A percentile compares a stretch with the other conserved stretches of the same genome.
Conservation (phyloP, 164 flowering plant genomes). For the Magnolia kwangsiensis region DNA sequence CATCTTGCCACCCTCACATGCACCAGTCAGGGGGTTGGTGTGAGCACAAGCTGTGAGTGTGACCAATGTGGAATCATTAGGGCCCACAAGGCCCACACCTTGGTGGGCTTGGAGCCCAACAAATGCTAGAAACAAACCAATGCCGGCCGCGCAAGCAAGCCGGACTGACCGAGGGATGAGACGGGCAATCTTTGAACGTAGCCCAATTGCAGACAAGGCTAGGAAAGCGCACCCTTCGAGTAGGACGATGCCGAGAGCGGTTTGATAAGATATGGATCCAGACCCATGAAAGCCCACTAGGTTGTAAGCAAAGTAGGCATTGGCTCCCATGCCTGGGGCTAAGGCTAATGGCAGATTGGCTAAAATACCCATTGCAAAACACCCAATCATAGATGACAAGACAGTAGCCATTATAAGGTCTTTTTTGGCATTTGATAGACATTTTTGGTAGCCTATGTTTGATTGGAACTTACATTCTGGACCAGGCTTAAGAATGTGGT, state of each 20-base stretch:
- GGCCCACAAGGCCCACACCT: conserved; percentile 78
- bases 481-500: conserved; percentile 14
- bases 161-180: conserved; percentile 61
- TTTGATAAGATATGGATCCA: conserved; percentile 56
- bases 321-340: conserved; percentile 89
- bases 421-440: conserved; percentile 48
- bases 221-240: conserved; percentile 63
- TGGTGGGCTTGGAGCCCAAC: conserved; percentile 68
- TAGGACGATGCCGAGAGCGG: conserved; percentile 61
- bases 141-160: conserved; percentile 66
- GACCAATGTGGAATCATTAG: conserved; percentile 58
- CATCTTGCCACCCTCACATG: conserved; percentile 51
- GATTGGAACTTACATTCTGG: conserved; percentile 48
- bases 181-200: conserved; percentile 67
- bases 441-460: conserved; percentile 53
- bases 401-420: conserved; percentile 77
- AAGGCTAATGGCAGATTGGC: conserved; percentile 75
- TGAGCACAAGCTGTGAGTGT: conserved; percentile 51
- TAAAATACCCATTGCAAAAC: conserved; percentile 63
- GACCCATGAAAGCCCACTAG: conserved; percentile 84
- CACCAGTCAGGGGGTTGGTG: conserved; percentile 50
- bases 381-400: conserved; percentile 64
- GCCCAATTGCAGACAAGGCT: conserved; percentile 48
- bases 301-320: conserved; percentile 76
- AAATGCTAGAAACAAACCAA: conserved; percentile 84